phyloP scores from a whole-genome alignment of 2,329 filamentous ascomycete species.

The Triangularia verruculosa region DNA sequence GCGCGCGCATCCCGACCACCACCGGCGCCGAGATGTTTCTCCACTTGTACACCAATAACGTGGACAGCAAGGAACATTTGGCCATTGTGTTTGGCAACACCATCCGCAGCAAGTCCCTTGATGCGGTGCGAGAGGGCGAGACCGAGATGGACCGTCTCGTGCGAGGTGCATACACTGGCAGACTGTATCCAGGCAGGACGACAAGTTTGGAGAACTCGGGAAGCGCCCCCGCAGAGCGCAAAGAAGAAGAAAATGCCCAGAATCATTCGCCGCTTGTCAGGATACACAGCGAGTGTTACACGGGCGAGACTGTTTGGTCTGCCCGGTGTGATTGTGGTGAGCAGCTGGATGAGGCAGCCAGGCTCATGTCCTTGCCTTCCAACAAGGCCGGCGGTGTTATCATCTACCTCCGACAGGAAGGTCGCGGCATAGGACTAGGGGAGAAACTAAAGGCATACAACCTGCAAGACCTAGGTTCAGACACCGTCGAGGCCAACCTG shows the following conservation, averaged over 20 bases:
- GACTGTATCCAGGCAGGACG: slow-evolving; percentile 79
- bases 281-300: slow-evolving; percentile 98
- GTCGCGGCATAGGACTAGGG: slow-evolving; percentile 87
- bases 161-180: slow-evolving; percentile 85
- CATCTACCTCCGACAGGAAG: slow-evolving; percentile 93
- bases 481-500: slow-evolving; percentile 95
- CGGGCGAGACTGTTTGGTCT: slow-evolving; percentile 97
- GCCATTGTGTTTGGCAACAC: slow-evolving; percentile 92
- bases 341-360: slow-evolving; percentile 92
- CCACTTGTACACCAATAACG: slow-evolving; percentile 88
- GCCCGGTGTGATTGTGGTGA: slow-evolving; percentile 97
- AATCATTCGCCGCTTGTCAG: slow-evolving; percentile 70
- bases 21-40: slow-evolving; percentile 94
- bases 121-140: slow-evolving; percentile 70
- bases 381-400: slow-evolving; percentile 76
- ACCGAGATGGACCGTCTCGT: slow-evolving; percentile 92
- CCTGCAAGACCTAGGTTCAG: slow-evolving; percentile 91
- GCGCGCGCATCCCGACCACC: slow-evolving; percentile 91
- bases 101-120: slow-evolving; percentile 72
- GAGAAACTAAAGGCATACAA: slow-evolving; percentile 99
- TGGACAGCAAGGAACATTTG: slow-evolving; percentile 92
- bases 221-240: not conserved
- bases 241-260: not conserved
- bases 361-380: slow-evolving; percentile 77
- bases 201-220: slow-evolving; percentile 54